phyloP scores from a whole-genome alignment of 2,329 filamentous ascomycete genomes.

The Nemania sp. region DNA sequence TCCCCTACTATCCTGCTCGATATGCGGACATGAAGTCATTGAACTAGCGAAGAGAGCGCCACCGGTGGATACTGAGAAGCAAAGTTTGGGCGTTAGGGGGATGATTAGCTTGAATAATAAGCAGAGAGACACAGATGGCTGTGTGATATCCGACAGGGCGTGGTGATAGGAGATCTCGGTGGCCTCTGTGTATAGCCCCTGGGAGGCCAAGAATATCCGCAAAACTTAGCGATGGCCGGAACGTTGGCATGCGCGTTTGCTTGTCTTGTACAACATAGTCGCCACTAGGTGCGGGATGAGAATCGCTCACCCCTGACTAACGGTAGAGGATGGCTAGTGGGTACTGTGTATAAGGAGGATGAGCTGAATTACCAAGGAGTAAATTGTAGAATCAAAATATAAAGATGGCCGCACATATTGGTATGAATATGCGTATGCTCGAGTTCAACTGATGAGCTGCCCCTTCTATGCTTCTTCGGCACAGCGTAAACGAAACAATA shows the following conservation, averaged over 20 bases:
- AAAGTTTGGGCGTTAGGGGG: conserved; percentile 41
- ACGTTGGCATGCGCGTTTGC: too few species aligned
- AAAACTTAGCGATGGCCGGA: too few species aligned
- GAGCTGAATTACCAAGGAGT: too few species aligned
- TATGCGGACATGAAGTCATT: conserved; percentile 46
- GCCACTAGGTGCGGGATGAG: not conserved
- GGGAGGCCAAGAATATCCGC: conserved; percentile 43
- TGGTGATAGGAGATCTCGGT: conserved; percentile 47
- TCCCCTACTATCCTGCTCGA: conserved; percentile 44
- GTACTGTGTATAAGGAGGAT: not conserved
- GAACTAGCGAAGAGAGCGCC: too few species aligned
- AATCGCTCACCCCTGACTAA: not conserved
- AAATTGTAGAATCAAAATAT: too few species aligned
- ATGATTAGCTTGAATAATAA: conserved; percentile 41
- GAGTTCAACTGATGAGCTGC: too few species aligned
- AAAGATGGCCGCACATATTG: too few species aligned
- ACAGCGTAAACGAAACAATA: too few species aligned
- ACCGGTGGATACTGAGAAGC: too few species aligned
- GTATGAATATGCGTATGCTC: too few species aligned
- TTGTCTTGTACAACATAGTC: not conserved
- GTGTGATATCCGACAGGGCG: conserved; percentile 42
- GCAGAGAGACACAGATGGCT: conserved; percentile 33
- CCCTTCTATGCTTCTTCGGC: too few species aligned
- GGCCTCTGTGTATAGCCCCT: conserved; percentile 44
- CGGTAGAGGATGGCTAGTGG: not conserved